Conservation (phyloP, 2,329 filamentous ascomycete genomes). For the Leptographium wingfieldii region DNA sequence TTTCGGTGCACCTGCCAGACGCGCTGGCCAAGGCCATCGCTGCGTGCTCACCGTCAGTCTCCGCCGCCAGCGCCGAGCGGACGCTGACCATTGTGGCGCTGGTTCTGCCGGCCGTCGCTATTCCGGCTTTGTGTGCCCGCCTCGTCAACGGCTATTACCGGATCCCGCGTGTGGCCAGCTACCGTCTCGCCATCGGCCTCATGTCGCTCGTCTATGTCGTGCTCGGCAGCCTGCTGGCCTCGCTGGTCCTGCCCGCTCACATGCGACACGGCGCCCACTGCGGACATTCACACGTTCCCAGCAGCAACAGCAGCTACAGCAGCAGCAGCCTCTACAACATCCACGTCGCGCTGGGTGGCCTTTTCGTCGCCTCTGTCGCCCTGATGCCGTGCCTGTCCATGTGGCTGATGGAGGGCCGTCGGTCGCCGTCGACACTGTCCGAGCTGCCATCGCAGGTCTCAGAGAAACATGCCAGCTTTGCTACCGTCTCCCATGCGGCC, state of each 20-base stretch:
- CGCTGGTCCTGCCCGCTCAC: not conserved
- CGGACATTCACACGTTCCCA: not conserved
- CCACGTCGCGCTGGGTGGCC: not conserved
- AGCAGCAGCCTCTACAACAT: not conserved
- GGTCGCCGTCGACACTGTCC: not conserved
- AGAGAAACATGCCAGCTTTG: not conserved
- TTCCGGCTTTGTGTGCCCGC: slow-evolving; percentile 14
- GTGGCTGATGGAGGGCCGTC: slow-evolving; percentile 2
- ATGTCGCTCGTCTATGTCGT: slow-evolving; percentile 14
- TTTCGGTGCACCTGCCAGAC: slow-evolving; percentile 2
- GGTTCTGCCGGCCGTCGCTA: not conserved
- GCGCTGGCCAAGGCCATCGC: not conserved
- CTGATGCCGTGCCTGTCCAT: slow-evolving; percentile 9
- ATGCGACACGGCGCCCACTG: not conserved
- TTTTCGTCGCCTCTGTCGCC: not conserved
- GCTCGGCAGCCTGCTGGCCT: slow-evolving; percentile 2
- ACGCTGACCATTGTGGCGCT: not conserved
- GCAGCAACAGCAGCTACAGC: not conserved
- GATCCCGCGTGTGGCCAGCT: slow-evolving; percentile 16
- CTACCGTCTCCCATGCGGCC: too few species aligned
- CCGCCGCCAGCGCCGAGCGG: too few species aligned
- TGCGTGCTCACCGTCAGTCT: not conserved
- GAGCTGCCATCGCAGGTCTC: not conserved
- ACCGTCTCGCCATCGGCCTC: slow-evolving; percentile 20
- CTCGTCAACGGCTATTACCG: slow-evolving; percentile 16